Percentiles rank a stretch among this genome's conserved stretches.
Conservation (phyloP, 306 rosid genomes). For the Arachis stenosperma region DNA sequence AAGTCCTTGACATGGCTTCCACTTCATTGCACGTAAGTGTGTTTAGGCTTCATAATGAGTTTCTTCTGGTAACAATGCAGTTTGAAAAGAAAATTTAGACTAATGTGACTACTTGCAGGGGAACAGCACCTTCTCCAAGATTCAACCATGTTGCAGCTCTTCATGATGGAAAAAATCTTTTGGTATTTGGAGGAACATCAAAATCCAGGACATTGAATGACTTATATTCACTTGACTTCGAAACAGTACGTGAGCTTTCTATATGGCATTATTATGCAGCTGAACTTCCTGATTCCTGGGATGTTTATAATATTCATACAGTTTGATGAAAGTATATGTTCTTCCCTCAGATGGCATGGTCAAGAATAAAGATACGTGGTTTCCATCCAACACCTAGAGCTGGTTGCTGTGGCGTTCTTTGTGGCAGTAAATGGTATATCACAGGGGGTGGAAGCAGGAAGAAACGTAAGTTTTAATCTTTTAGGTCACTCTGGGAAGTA, state of each 20-base stretch:
- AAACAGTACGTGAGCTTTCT: conserved; percentile 65
- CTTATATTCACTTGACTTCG: conserved; percentile 91
- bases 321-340: conserved; percentile 44
- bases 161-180: conserved; percentile 77
- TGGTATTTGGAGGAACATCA: conserved; percentile 86
- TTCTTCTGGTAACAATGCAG: neutral
- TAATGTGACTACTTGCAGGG: conserved; percentile 54
- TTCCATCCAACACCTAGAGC: conserved; percentile 94
- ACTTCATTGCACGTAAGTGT: conserved; percentile 80
- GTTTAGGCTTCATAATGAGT: conserved; percentile 9
- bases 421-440: conserved; percentile 93
- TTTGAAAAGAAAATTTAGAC: conserved; percentile 14
- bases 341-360: conserved; percentile 86
- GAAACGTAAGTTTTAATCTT: conserved; percentile 62
- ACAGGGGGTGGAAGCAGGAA: conserved; percentile 92
- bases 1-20: conserved; percentile 97
- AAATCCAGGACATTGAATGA: conserved; percentile 83
- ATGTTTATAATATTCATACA: conserved; percentile 19
- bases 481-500: no score
- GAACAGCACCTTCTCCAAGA: conserved; percentile 89
- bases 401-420: conserved; percentile 80
- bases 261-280: conserved; percentile 7
- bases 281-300: conserved; percentile 32
- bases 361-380: conserved; percentile 81
- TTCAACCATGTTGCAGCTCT: conserved; percentile 87